A percentile compares a stretch with the other conserved stretches of the same genome.
These are phyloP conservation scores for Colletotrichum sp. DNA, from an alignment of 2,329 filamentous ascomycete species.

Conservation along the genomic window DNA sequence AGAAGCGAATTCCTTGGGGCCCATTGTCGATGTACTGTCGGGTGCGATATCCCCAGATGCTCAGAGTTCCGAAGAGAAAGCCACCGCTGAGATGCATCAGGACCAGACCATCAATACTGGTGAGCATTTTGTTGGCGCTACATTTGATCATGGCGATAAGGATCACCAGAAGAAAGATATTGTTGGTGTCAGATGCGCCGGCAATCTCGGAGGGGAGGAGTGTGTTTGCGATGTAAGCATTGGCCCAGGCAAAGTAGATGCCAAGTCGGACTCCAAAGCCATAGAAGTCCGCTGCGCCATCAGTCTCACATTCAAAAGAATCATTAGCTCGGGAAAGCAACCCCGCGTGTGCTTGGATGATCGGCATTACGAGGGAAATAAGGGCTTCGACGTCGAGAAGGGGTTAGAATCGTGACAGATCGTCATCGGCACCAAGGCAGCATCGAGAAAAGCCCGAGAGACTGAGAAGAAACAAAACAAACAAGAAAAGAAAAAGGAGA, in stretches of 20 bases:
- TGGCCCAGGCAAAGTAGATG: conserved; percentile 35
- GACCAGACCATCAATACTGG: conserved; percentile 28
- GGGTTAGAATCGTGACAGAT: not conserved
- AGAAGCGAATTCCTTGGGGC: conserved; percentile 22
- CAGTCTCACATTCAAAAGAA: conserved; percentile 14
- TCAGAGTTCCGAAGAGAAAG: conserved; percentile 29
- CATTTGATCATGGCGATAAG: conserved; percentile 30
- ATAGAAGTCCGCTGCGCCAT: conserved; percentile 33
- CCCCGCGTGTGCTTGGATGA: not conserved
- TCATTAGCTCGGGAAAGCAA: not conserved
- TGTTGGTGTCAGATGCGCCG: conserved; percentile 28
- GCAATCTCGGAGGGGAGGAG: conserved; percentile 27
- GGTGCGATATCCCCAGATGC: conserved; percentile 32
- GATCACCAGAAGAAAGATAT: conserved; percentile 35
- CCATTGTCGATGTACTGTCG: conserved; percentile 24
- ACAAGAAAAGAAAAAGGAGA: no score
- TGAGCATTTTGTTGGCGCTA: conserved; percentile 15
- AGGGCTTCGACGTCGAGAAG: not conserved
- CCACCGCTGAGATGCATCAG: conserved; percentile 33
- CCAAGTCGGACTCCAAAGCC: conserved; percentile 35
- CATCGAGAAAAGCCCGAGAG: not conserved
- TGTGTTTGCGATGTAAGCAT: conserved; percentile 29
- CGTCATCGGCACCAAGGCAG: not conserved
- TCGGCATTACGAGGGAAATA: not conserved
- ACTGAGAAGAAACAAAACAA: not conserved